phyloP scores from a whole-genome alignment of 768 basidiomycete genomes.

The Rhizopogon sp. region DNA sequence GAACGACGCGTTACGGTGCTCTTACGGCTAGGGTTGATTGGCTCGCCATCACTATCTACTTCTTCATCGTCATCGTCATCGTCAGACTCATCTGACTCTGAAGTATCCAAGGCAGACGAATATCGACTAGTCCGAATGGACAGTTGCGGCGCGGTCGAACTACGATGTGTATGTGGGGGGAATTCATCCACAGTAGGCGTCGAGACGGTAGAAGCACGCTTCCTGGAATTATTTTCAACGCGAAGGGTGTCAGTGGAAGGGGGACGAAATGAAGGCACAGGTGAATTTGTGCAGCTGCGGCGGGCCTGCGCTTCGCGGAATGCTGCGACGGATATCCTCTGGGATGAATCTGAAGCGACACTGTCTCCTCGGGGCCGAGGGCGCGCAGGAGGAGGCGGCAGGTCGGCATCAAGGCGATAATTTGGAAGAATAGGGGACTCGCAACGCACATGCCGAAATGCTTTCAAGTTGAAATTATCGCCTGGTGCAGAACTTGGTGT shows the following conservation, averaged over 20 bases:
- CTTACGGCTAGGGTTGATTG: slow-evolving; percentile 29
- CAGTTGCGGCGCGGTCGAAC: slow-evolving; percentile 5
- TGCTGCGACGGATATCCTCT: slow-evolving; percentile 76
- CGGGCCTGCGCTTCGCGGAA: slow-evolving; percentile 76
- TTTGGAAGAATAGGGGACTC: slow-evolving; percentile 29
- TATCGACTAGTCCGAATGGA: neutral
- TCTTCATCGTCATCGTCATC: slow-evolving; percentile 32
- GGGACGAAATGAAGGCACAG: slow-evolving; percentile 45
- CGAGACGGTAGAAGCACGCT: slow-evolving; percentile 27
- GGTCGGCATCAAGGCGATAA: slow-evolving; percentile 17
- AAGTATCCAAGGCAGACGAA: slow-evolving; percentile 15
- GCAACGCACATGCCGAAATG: slow-evolving; percentile 65
- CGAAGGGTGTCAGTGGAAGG: slow-evolving; percentile 30
- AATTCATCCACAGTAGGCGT: slow-evolving; percentile 14
- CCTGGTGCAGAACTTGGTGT: slow-evolving; percentile 17
- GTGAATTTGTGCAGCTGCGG: slow-evolving; percentile 56
- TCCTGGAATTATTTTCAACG: slow-evolving; percentile 16
- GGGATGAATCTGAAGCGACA: slow-evolving; percentile 58
- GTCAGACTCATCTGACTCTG: slow-evolving; percentile 31
- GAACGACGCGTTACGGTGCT: slow-evolving; percentile 27
- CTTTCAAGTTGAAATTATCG: slow-evolving; percentile 60
- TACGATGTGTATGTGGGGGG: slow-evolving; percentile 9
- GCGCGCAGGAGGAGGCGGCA: slow-evolving; percentile 31
- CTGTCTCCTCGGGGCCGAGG: slow-evolving; percentile 55
- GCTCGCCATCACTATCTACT: slow-evolving; percentile 29